Percentiles rank a stretch among this genome's conserved stretches.
Evolutionary conservation across 208 protist genomes (phyloP).

Genomic region (Crithidia sp.): DNA sequence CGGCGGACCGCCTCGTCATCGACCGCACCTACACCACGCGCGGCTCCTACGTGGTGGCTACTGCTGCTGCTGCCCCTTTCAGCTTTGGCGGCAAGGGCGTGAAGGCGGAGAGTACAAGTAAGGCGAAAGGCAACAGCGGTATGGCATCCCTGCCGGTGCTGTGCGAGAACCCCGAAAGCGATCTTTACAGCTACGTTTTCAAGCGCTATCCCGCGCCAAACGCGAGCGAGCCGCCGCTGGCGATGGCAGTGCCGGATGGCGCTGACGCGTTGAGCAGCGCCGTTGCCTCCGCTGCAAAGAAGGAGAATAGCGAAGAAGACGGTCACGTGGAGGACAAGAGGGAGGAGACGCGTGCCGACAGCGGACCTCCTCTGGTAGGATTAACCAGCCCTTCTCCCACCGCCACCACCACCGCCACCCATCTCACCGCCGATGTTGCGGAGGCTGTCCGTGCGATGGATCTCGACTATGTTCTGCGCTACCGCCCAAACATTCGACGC

Average conservation of each 20-base stretch:
- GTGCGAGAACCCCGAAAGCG: conserved; percentile 31
- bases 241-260: conserved; percentile 11
- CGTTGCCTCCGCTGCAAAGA: neutral
- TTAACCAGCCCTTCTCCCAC: no score
- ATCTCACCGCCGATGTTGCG: neutral
- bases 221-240: conserved; percentile 29
- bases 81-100: neutral
- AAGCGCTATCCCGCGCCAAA: conserved; percentile 38
- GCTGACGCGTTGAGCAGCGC: neutral
- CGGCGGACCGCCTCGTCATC: conserved; percentile 42
- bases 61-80: neutral
- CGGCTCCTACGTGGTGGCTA: conserved; percentile 34
- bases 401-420: no score
- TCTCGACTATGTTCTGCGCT: conserved; percentile 39
- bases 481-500: conserved; percentile 40
- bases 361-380: no score
- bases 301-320: neutral
- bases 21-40: conserved; percentile 54
- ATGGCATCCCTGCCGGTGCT: neutral
- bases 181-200: conserved; percentile 53
- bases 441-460: conserved; percentile 8
- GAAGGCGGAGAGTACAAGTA: no score
- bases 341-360: no score
- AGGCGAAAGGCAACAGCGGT: no score
- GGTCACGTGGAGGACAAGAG: neutral